phyloP scores from a whole-genome alignment of 2,329 filamentous ascomycete species.

The Epichloe glyceriae region DNA sequence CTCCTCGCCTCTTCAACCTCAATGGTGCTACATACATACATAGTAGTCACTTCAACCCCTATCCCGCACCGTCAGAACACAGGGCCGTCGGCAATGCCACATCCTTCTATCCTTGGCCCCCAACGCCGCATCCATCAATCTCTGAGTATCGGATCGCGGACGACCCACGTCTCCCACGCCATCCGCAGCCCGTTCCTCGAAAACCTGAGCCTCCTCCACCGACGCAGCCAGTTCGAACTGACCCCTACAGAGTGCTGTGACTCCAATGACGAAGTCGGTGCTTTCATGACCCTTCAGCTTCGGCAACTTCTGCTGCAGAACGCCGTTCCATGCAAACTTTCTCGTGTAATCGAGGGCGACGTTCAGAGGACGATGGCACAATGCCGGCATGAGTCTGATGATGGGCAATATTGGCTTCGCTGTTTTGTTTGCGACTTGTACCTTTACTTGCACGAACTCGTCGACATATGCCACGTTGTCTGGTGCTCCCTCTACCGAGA shows the following conservation, averaged over 20 bases:
- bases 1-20: too few relatives aligned
- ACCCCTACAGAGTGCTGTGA: constrained; percentile 65
- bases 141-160: constrained; percentile 39
- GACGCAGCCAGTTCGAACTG: constrained; percentile 71
- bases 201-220: constrained; percentile 61
- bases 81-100: constrained; percentile 50
- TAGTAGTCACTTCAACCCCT: background rate
- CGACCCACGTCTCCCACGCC: constrained; percentile 15
- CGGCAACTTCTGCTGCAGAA: constrained; percentile 62
- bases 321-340: constrained; percentile 74
- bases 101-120: constrained; percentile 48
- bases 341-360: constrained; percentile 70
- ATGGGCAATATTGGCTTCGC: constrained; percentile 54
- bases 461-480: constrained; percentile 23
- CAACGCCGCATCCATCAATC: constrained; percentile 44
- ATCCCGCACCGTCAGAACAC: constrained; percentile 33
- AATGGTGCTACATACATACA: too few relatives aligned
- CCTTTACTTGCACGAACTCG: constrained; percentile 53
- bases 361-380: constrained; percentile 58
- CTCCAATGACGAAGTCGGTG: constrained; percentile 51
- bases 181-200: constrained; percentile 18
- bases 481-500: constrained; percentile 25
- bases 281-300: constrained; percentile 44
- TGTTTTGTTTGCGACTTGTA: constrained; percentile 66
- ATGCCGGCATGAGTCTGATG: constrained; percentile 62